Conservation (phyloP, 1,284 basidiomycete species). For the Xerocomus nothofagi region DNA sequence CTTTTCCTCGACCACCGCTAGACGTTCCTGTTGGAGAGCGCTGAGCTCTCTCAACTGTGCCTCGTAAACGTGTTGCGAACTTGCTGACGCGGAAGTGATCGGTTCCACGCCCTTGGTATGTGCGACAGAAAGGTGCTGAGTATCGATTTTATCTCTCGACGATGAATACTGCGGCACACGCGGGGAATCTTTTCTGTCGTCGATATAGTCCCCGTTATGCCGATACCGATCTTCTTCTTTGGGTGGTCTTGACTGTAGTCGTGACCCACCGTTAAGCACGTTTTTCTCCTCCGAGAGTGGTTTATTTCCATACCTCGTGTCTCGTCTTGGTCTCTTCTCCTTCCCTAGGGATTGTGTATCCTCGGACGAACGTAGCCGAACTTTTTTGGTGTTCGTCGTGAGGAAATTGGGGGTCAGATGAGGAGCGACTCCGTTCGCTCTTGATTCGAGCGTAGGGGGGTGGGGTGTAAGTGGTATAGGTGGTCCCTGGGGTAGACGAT, state of each 20-base stretch:
- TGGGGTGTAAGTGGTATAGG: background rate
- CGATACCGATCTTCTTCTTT: constrained; percentile 1
- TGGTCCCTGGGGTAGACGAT: background rate
- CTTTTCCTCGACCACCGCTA: constrained; percentile 9
- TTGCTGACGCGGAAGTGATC: background rate
- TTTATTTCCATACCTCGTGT: constrained; percentile 12
- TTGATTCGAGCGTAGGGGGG: constrained; percentile 1
- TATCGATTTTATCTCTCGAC: background rate
- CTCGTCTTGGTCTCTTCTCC: background rate
- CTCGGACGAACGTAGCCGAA: background rate
- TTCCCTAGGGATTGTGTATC: background rate
- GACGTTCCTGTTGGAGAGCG: constrained; percentile 3
- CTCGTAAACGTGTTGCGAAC: constrained; percentile 6
- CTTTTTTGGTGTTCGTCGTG: background rate
- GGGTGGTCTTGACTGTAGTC: background rate
- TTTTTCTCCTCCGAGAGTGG: background rate
- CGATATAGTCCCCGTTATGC: background rate
- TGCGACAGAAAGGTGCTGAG: background rate
- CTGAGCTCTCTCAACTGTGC: constrained; percentile 9
- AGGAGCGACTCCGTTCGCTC: background rate
- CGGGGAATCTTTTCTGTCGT: background rate
- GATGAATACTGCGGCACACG: background rate
- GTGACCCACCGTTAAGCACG: background rate
- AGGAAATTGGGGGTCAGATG: background rate
- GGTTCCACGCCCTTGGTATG: background rate